Evolutionary conservation across 2,329 filamentous ascomycete genomes (phyloP).

Genomic region (Epichloe scottii): DNA sequence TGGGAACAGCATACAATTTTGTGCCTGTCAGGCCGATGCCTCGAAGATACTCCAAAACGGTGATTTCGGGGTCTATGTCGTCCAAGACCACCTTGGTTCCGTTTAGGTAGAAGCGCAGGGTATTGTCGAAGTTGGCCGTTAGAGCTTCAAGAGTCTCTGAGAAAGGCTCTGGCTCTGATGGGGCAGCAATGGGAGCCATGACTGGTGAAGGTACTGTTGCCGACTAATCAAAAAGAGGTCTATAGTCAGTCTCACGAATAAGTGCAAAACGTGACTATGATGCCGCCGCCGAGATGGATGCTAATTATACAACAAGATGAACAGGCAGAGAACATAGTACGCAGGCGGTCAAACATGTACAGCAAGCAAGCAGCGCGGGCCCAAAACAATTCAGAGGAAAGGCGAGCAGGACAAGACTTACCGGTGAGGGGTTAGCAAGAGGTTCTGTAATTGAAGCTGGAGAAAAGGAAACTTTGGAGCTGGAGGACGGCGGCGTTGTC

Average conservation of each 20-base stretch:
- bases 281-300: neutral
- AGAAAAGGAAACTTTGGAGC: neutral
- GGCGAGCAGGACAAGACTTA: neutral
- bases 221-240: neutral
- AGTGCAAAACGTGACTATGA: neutral
- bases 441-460: neutral
- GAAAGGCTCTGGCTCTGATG: slow-evolving; percentile 30
- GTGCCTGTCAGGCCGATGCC: slow-evolving; percentile 91
- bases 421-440: neutral
- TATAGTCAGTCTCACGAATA: neutral
- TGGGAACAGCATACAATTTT: slow-evolving; percentile 49
- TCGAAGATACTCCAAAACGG: slow-evolving; percentile 81
- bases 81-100: slow-evolving; percentile 82
- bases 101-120: slow-evolving; percentile 85
- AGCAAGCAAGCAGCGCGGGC: neutral
- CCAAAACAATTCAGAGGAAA: neutral
- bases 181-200: slow-evolving; percentile 46
- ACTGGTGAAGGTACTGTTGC: neutral
- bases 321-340: neutral
- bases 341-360: too few species aligned
- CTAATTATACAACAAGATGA: neutral
- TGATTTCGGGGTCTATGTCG: slow-evolving; percentile 79
- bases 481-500: slow-evolving; percentile 4
- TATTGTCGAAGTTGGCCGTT: slow-evolving; percentile 72
- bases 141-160: slow-evolving; percentile 31